Conservation (phyloP, 2,329 filamentous ascomycete genomes). For the Neopestalotiopsis rosae region DNA sequence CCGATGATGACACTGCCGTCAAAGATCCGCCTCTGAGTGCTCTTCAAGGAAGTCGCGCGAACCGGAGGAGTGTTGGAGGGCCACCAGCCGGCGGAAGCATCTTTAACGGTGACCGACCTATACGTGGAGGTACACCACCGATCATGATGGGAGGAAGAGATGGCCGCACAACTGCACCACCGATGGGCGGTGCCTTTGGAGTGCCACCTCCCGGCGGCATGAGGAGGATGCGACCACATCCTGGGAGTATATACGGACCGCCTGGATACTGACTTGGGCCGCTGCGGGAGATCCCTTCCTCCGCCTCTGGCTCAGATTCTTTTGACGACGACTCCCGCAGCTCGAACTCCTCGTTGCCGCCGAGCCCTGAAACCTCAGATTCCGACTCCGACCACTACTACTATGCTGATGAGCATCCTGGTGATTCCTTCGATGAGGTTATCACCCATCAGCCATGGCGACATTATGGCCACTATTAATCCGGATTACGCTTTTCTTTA, state of each 20-base stretch:
- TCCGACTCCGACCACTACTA: not conserved
- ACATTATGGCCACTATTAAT: not conserved
- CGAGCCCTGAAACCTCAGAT: constrained; percentile 12
- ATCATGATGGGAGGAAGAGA: constrained; percentile 35
- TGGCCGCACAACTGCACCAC: constrained; percentile 39
- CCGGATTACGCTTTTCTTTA: not conserved
- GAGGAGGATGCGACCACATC: not conserved
- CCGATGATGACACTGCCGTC: constrained; percentile 64
- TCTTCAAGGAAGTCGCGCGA: constrained; percentile 50
- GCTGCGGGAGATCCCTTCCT: constrained; percentile 17
- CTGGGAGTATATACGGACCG: not conserved
- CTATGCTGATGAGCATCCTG: not conserved
- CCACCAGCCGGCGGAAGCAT: constrained; percentile 44
- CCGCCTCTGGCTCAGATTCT: constrained; percentile 13
- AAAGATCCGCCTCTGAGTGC: constrained; percentile 65
- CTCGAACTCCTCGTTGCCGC: constrained; percentile 8
- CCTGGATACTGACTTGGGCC: constrained; percentile 15
- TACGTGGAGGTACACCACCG: constrained; percentile 42
- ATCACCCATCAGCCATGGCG: not conserved
- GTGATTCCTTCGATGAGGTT: not conserved
- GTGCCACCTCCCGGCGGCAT: not conserved
- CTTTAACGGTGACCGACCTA: constrained; percentile 30
- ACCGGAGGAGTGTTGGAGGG: constrained; percentile 45
- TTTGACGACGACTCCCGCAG: constrained; percentile 19
- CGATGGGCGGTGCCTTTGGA: not conserved